Conservation (phyloP, 1,284 basidiomycete genomes). For the Melampsora americana region DNA sequence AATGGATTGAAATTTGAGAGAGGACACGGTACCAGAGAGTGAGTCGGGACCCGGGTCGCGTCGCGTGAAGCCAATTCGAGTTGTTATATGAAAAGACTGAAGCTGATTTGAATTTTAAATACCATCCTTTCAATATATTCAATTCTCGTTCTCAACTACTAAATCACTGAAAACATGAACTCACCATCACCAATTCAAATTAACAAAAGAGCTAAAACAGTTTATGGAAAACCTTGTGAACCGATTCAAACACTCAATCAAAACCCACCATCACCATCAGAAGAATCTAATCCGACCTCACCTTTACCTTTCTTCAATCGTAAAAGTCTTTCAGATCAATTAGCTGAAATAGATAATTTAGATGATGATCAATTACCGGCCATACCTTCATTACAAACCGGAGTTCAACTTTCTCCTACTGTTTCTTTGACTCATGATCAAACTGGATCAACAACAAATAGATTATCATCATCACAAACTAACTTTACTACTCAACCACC, state of each 20-base stretch:
- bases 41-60: too few relatives aligned
- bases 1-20: too few relatives aligned
- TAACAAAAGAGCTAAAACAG: not conserved
- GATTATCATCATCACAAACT: too few relatives aligned
- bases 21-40: too few relatives aligned
- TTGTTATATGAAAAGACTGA: too few relatives aligned
- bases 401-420: not conserved
- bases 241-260: not conserved
- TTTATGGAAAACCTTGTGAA: not conserved
- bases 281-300: not conserved
- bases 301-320: slow-evolving; percentile 2
- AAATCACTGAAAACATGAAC: too few relatives aligned
- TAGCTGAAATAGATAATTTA: slow-evolving; percentile 1
- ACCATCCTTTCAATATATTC: too few relatives aligned
- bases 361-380: not conserved
- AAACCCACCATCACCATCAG: not conserved
- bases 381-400: not conserved
- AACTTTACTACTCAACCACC: not conserved
- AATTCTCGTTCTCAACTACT: too few relatives aligned
- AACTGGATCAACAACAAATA: too few relatives aligned
- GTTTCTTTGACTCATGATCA: not conserved
- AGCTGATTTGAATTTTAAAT: too few relatives aligned
- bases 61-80: too few relatives aligned
- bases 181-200: not conserved
- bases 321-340: not conserved